Conservation (phyloP, 2,329 filamentous ascomycete genomes). For the Trematosphaeria pertusa region DNA sequence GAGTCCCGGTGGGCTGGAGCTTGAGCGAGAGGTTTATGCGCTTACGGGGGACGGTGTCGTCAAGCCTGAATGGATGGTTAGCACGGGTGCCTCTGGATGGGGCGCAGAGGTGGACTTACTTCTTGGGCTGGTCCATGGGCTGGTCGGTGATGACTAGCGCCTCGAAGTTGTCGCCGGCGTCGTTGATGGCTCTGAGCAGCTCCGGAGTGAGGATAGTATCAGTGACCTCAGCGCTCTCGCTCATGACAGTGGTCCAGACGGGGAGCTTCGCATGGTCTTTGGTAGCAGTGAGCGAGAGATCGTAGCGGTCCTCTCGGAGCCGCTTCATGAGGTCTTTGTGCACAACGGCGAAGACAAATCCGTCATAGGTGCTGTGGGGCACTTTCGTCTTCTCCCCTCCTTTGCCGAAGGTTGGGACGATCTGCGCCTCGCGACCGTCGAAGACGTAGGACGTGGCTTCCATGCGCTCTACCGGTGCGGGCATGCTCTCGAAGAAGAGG, state of each 20-base stretch:
- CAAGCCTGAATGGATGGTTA: conserved; percentile 63
- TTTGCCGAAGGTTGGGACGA: conserved; percentile 71
- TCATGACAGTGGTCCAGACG: conserved; percentile 91
- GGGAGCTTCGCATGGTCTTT: conserved; percentile 93
- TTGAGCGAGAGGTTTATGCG: conserved; percentile 79
- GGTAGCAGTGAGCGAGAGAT: conserved; percentile 88
- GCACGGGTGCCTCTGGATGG: conserved; percentile 1
- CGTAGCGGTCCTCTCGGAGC: conserved; percentile 90
- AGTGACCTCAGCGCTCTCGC: conserved; percentile 93
- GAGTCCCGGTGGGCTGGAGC: conserved; percentile 64
- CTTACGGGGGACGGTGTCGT: conserved; percentile 86
- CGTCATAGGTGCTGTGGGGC: conserved; percentile 74
- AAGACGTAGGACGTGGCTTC: conserved; percentile 86
- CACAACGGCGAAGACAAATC: conserved; percentile 93
- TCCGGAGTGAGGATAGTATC: conserved; percentile 87
- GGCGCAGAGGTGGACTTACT: conserved; percentile 61
- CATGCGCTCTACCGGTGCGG: conserved; percentile 72
- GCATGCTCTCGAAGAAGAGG: conserved; percentile 81
- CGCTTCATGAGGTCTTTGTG: conserved; percentile 94
- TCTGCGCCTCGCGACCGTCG: conserved; percentile 85
- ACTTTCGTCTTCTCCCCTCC: conserved; percentile 67
- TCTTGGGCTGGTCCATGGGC: conserved; percentile 83
- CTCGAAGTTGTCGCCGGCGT: conserved; percentile 77
- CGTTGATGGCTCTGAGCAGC: conserved; percentile 77
- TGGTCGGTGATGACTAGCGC: conserved; percentile 91